Evolutionary conservation across 345 rosid species (phyloP), one percentile per base, ranked within the genome.

Genomic region (Nephelium lappaceum): DNA sequence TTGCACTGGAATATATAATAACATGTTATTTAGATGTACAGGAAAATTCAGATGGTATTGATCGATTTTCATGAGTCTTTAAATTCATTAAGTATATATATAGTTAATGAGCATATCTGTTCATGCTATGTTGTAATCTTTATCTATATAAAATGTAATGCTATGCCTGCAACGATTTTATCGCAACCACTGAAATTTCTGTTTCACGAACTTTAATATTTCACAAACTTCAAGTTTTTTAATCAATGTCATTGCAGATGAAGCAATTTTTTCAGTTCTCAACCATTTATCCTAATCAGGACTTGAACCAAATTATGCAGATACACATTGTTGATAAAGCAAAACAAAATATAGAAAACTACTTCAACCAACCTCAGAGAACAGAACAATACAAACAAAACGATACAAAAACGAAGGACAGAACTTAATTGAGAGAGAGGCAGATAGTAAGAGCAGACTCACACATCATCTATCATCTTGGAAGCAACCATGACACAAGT

Each of bases 401-500:
- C 15, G 15, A 16, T 12, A 49, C 55, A 53, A 31, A 31, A 31
- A 31, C 3, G 36, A 27, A 27, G n/a, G 11, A 3, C 55, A 49
- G 55, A 18, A 16, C 5, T 15, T 41, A 41, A 16, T 15, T 15
- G 38, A 73, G 19, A 60, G 7, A 61, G 0, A 21, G 24, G 23
- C 58, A 60, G 15, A 23, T 43, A 64, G 77, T 70, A 25, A 84
- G 67, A 80, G 84, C 64, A 72, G 19, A 84, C 95, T 90, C 84
- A 95, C 99, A 70, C 91, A 81, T 95, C 98, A 78, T 95, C 99
- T 27, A 93, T 89, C 82, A 90, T 84, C 91, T 95, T 95, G 41
- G 99, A 86, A 81, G 97, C 99, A 76, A 95, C 88, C 97, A 95
- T 83, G 89, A 95, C 90, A 71, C 92, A 82, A 11, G 98, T 92